Conservation (phyloP, 1,139 yeast genomes). For the Magnusiomyces paraingens region DNA sequence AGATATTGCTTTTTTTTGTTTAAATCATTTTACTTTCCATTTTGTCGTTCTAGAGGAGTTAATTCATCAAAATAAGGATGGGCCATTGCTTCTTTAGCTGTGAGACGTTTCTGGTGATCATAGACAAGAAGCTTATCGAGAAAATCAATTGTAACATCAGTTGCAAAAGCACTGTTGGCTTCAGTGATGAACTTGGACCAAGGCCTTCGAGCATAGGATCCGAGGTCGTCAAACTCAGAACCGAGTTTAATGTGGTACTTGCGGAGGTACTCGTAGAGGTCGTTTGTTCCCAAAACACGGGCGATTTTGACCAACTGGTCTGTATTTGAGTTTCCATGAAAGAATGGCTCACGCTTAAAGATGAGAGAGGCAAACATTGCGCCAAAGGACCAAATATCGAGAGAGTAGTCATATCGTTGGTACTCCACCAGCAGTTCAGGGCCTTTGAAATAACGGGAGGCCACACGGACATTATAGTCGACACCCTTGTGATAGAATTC, state of each 20-base stretch:
- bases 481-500: constrained; percentile 90
- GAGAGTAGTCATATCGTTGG: constrained; percentile 81
- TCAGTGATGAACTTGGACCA: constrained; percentile 76
- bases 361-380: constrained; percentile 96
- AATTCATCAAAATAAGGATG: constrained; percentile 55
- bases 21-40: no score
- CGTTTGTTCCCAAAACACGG: constrained; percentile 81
- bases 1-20: no score
- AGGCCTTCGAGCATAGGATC: constrained; percentile 68
- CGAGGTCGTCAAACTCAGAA: constrained; percentile 71
- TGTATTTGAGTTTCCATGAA: constrained; percentile 89
- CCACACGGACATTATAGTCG: constrained; percentile 91
- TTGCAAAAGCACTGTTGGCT: constrained; percentile 59
- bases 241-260: constrained; percentile 70
- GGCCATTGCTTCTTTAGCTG: constrained; percentile 87
- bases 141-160: constrained; percentile 65
- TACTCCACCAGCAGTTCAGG: constrained; percentile 87
- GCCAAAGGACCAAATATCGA: constrained; percentile 92
- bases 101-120: constrained; percentile 82
- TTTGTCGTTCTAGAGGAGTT: background rate
- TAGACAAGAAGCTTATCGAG: constrained; percentile 71
- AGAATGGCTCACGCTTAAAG: constrained; percentile 92
- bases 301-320: constrained; percentile 92
- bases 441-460: constrained; percentile 90
- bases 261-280: constrained; percentile 57